These are phyloP conservation scores for Xylariomycetidae sp. DNA, from an alignment of 2,329 filamentous ascomycete genomes.

Conservation along the genomic window DNA sequence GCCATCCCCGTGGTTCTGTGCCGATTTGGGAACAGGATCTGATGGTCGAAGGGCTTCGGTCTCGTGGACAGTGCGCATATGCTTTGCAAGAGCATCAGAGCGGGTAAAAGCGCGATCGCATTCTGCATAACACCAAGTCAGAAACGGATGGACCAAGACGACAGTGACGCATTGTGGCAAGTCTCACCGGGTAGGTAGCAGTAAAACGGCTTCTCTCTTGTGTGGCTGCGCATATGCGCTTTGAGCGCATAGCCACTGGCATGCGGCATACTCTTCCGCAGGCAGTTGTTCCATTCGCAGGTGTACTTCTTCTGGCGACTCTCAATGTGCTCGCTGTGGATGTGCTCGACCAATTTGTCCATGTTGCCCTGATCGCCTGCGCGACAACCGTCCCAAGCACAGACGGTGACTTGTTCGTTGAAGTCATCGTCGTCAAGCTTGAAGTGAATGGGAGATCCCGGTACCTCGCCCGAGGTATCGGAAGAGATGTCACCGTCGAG, in stretches of 20 bases:
- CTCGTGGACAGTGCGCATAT: slow-evolving; percentile 98
- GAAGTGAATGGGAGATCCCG: slow-evolving; percentile 62
- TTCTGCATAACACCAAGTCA: slow-evolving; percentile 48
- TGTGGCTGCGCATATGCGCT: slow-evolving; percentile 97
- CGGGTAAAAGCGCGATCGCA: slow-evolving; percentile 95
- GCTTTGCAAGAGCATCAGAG: slow-evolving; percentile 92
- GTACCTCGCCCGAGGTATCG: slow-evolving; percentile 82
- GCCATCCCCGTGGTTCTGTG: slow-evolving; percentile 41
- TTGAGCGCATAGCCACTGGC: slow-evolving; percentile 93
- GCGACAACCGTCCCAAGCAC: slow-evolving; percentile 70
- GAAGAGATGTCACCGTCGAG: slow-evolving; percentile 70
- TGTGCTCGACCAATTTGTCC: slow-evolving; percentile 75
- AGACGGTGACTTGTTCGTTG: slow-evolving; percentile 71
- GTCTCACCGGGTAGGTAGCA: slow-evolving; percentile 81
- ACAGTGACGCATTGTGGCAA: background rate
- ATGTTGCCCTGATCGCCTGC: slow-evolving; percentile 70
- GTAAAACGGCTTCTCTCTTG: slow-evolving; percentile 96
- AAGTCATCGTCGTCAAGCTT: slow-evolving; percentile 67
- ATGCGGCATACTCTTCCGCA: slow-evolving; percentile 81
- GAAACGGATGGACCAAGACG: background rate
- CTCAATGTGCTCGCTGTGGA: slow-evolving; percentile 91
- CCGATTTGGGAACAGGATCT: slow-evolving; percentile 66
- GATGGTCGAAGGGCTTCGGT: slow-evolving; percentile 84
- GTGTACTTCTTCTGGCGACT: slow-evolving; percentile 92
- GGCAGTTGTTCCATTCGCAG: slow-evolving; percentile 95